These are phyloP conservation scores for Fusarium compactum DNA, from an alignment of 2,329 filamentous ascomycete genomes.

Conservation along the genomic window DNA sequence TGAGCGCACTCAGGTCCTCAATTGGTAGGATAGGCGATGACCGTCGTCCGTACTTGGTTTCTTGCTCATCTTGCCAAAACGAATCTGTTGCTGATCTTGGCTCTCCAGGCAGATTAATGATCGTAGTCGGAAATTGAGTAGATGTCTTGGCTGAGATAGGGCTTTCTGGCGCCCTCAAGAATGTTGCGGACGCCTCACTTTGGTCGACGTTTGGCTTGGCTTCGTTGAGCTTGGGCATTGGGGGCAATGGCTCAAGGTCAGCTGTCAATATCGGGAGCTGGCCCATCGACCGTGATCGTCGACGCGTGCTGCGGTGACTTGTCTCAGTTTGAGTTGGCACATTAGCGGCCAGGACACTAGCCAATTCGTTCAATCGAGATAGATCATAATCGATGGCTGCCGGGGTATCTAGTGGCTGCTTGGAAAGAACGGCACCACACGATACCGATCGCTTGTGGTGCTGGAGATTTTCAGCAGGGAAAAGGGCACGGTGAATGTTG, in stretches of 20 bases:
- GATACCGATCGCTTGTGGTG: constrained; percentile 64
- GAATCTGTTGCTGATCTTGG: constrained; percentile 13
- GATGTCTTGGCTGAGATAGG: background rate
- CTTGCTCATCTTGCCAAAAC: constrained; percentile 13
- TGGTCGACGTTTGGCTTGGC: constrained; percentile 11
- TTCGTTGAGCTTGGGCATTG: constrained; percentile 9
- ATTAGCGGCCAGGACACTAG: constrained; percentile 21
- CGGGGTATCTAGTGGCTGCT: constrained; percentile 65
- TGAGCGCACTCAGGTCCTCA: constrained; percentile 49
- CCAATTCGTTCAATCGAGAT: constrained; percentile 60
- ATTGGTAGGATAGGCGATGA: constrained; percentile 65
- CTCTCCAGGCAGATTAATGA: constrained; percentile 7
- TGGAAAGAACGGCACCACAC: constrained; percentile 58
- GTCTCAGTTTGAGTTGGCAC: constrained; percentile 10
- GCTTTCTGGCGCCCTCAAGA: constrained; percentile 14
- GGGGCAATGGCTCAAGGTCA: constrained; percentile 5
- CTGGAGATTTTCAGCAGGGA: constrained; percentile 58
- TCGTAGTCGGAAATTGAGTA: constrained; percentile 19
- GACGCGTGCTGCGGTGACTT: constrained; percentile 36
- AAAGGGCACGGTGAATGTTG: constrained; percentile 60
- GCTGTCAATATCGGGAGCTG: constrained; percentile 40
- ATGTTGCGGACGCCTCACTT: constrained; percentile 1
- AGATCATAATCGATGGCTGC: constrained; percentile 55
- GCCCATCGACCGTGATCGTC: constrained; percentile 46
- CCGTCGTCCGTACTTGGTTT: constrained; percentile 49